A percentile compares a stretch with the other conserved stretches of the same genome.
Evolutionary conservation across 208 protist genomes (phyloP).

Genomic region (Trypanosoma congolense): DNA sequence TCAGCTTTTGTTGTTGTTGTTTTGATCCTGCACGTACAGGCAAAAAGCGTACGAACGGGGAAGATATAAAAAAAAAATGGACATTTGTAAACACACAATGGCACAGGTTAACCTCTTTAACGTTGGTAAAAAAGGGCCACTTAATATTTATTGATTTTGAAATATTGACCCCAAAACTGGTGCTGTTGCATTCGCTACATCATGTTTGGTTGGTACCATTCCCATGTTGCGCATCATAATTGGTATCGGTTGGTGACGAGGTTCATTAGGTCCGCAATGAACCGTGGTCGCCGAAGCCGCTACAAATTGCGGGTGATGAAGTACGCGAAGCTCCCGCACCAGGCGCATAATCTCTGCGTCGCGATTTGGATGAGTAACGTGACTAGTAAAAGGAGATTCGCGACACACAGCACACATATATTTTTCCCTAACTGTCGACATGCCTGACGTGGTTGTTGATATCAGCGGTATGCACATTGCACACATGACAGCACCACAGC

Average conservation of each 20-base stretch:
- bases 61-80: no score
- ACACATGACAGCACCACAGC: constrained; percentile 74
- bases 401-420: constrained; percentile 50
- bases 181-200: neutral
- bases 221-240: constrained; percentile 7
- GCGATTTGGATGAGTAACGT: constrained; percentile 37
- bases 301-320: constrained; percentile 56
- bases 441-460: constrained; percentile 40
- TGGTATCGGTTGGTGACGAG: constrained; percentile 14
- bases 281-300: constrained; percentile 2
- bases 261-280: constrained; percentile 9
- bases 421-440: constrained; percentile 29
- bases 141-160: constrained; percentile 1
- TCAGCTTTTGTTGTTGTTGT: no score
- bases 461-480: constrained; percentile 47
- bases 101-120: no score
- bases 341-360: constrained; percentile 48
- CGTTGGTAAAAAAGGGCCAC: no score
- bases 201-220: neutral
- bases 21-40: no score
- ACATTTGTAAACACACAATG: no score
- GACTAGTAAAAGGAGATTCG: constrained; percentile 57
- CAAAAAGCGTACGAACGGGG: no score
- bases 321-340: constrained; percentile 73
- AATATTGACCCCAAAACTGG: constrained; percentile 20